Evolutionary conservation across 768 basidiomycete species (phyloP).

Genomic region (Hirschioporus abietinus): DNA sequence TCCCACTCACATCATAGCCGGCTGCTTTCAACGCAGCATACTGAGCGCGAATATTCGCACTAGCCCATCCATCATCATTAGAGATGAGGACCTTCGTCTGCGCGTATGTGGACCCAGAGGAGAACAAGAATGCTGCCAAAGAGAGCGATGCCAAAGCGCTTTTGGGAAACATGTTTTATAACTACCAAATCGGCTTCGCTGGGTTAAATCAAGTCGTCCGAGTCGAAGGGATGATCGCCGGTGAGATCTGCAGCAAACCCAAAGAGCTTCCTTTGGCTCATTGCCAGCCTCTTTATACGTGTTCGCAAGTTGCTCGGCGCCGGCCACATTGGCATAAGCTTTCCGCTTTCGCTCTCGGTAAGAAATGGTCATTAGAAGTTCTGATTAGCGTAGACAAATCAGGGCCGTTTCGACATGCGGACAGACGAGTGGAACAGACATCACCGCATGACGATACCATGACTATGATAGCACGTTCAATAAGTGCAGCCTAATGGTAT

Average conservation of each 20-base stretch:
- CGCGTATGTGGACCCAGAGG: not conserved
- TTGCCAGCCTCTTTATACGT: no score
- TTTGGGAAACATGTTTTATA: not conserved
- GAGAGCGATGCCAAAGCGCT: not conserved
- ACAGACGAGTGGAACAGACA: not conserved
- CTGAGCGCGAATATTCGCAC: slow-evolving; percentile 39
- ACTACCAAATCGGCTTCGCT: not conserved
- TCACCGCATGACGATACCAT: not conserved
- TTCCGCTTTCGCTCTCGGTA: no score
- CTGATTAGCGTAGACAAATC: not conserved
- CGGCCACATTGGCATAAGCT: no score
- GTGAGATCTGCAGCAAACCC: no score
- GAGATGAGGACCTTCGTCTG: slow-evolving; percentile 22
- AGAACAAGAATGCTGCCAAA: not conserved
- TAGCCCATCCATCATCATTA: slow-evolving; percentile 41
- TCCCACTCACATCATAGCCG: slow-evolving; percentile 31
- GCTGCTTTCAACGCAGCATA: slow-evolving; percentile 31
- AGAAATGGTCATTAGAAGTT: no score
- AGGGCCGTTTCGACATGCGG: not conserved
- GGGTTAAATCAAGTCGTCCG: no score
- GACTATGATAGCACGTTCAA: not conserved
- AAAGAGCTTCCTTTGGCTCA: no score
- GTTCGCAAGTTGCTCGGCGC: no score
- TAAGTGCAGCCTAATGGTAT: not conserved
- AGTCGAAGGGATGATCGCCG: no score